Conservation (phyloP, 2,329 filamentous ascomycete species). For the Pseudomassariella vexata region DNA sequence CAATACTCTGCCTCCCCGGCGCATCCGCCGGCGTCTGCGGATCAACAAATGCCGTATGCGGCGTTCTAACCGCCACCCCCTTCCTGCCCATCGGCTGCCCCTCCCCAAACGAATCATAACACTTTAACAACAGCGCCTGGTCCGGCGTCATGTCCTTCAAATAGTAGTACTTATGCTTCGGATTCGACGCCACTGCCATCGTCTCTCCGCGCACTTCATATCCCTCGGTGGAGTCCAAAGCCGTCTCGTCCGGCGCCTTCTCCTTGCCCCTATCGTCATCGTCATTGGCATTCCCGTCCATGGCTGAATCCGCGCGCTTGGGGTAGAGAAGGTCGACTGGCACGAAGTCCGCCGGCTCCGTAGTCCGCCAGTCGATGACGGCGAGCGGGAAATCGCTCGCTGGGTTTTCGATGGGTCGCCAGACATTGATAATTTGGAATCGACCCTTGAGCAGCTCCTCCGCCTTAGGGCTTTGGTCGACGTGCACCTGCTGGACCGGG, state of each 20-base stretch:
- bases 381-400: conserved; percentile 60
- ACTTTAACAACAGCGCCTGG: conserved; percentile 45
- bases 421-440: conserved; percentile 66
- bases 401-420: conserved; percentile 59
- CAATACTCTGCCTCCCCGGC: conserved; percentile 51
- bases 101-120: conserved; percentile 43
- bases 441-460: conserved; percentile 51
- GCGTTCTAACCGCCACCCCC: conserved; percentile 40
- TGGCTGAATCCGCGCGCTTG: conserved; percentile 20
- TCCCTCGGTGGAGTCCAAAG: conserved; percentile 42
- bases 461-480: conserved; percentile 63
- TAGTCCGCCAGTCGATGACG: conserved; percentile 59
- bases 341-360: conserved; percentile 50
- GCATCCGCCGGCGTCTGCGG: conserved; percentile 44
- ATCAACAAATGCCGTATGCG: conserved; percentile 51
- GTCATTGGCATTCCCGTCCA: too few species aligned
- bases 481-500: conserved; percentile 65
- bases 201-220: conserved; percentile 60
- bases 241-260: conserved; percentile 6
- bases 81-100: conserved; percentile 26
- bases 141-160: conserved; percentile 60
- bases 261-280: conserved; percentile 8
- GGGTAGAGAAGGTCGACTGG: conserved; percentile 60
- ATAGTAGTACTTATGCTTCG: conserved; percentile 58
- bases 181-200: conserved; percentile 50